Evolutionary conservation across 2,329 filamentous ascomycete genomes (phyloP), one percentile per base, ranked within the genome.

Genomic region (Conoideocrella luteorostrata): DNA sequence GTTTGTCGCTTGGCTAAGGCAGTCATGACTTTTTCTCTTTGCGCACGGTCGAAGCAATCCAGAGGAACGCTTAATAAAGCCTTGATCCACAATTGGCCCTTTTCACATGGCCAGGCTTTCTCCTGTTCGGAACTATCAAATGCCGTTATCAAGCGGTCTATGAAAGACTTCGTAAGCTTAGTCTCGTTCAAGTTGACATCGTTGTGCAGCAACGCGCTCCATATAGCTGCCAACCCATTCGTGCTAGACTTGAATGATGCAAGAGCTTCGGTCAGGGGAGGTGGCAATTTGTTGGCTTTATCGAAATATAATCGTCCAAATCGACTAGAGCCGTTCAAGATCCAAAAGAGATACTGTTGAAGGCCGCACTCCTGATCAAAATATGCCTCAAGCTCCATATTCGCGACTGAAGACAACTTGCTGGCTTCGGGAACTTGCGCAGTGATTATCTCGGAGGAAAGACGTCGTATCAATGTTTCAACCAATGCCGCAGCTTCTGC

Each of bases 21-120:
- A 0, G 49, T 50, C 62, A 75, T 65, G 5, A 74, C 56, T 6
- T 53, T 57, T 50, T 75, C 71, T 41, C 72, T 65, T 20, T 70
- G 62, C 18, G 58, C 55, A 13, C 70, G 70, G 13, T 58, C 63
- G 7, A 74, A 61, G 0, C 62, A 57, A 38, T 71, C 68, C 3
- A 56, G 48, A 0, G 68, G 67, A 17, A 66, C 47, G 21, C 50
- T 50, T 17, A 62, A 57, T 22, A 73, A 49, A 1, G 50, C 55
- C 21, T 52, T 56, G 3, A 67, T 60, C 53, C 55, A 61, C 13
- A 57, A 44, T 28, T 58, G 55, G 7, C 54, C 57, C 9, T 44
- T 44, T 22, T 58, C 56, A 10, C 50, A 54, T n/a, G 56, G 59
- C 62, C 60, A 64, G 11, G 48, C 48, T 48, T 59, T 61, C 38